Evolutionary conservation across 768 basidiomycete genomes (phyloP).

Genomic region (Boletus subcaerulescens): DNA sequence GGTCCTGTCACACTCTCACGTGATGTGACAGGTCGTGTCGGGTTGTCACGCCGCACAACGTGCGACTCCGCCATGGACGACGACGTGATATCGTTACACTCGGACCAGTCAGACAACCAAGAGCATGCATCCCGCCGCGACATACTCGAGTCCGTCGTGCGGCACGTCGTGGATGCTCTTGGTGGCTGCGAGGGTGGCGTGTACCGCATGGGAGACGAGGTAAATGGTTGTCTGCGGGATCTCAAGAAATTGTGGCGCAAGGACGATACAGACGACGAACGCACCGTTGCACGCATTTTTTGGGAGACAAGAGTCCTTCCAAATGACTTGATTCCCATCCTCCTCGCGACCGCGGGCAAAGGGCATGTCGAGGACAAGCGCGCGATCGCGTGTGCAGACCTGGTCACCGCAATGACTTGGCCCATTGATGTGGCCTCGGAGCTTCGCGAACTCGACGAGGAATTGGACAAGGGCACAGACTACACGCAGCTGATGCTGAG

Average conservation of each 20-base stretch:
- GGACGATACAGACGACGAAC: constrained; percentile 95
- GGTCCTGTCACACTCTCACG: constrained; percentile 13
- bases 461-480: constrained; percentile 76
- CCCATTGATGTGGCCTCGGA: constrained; percentile 96
- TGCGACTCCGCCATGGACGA: constrained; percentile 22
- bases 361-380: constrained; percentile 78
- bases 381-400: constrained; percentile 79
- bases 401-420: constrained; percentile 98
- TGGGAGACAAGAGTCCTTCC: constrained; percentile 82
- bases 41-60: constrained; percentile 12
- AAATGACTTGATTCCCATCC: constrained; percentile 85
- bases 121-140: constrained; percentile 42
- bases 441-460: constrained; percentile 85
- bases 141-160: constrained; percentile 65
- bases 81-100: constrained; percentile 35
- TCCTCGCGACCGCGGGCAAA: constrained; percentile 76
- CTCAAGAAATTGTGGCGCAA: constrained; percentile 94
- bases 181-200: constrained; percentile 66
- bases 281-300: constrained; percentile 92
- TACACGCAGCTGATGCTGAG: constrained; percentile 80
- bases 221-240: constrained; percentile 84
- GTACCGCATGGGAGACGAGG: constrained; percentile 81
- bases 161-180: constrained; percentile 74
- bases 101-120: constrained; percentile 26
- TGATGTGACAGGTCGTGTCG: constrained; percentile 30